Evolutionary conservation across 1,284 basidiomycete genomes (phyloP).

Genomic region (Ganoderma meredithae): DNA sequence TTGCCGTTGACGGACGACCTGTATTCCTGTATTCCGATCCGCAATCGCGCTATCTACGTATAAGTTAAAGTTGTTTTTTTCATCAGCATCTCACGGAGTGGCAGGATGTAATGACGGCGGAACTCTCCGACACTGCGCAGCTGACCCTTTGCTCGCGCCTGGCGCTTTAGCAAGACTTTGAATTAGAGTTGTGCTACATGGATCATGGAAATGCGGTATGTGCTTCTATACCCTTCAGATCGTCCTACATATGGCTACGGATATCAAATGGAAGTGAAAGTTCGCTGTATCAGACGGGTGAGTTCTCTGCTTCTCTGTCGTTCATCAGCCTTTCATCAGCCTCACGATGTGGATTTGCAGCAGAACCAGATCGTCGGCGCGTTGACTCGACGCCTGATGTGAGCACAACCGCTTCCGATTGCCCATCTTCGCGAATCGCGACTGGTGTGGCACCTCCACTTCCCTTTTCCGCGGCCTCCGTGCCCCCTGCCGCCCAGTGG

Average conservation of each 20-base stretch:
- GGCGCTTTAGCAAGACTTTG: neutral
- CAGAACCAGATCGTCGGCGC: neutral
- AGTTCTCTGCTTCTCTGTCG: neutral
- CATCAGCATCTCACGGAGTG: neutral
- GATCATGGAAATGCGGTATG: neutral
- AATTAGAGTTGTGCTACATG: neutral
- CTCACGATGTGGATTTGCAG: neutral
- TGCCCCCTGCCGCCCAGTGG: no score
- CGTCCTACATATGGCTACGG: neutral
- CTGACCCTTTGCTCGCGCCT: no score
- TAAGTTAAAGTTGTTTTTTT: neutral
- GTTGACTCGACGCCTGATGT: neutral
- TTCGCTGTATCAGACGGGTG: neutral
- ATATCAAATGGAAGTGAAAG: neutral
- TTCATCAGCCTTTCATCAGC: no score
- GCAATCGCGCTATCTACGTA: neutral
- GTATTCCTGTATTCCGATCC: neutral
- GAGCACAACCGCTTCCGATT: neutral
- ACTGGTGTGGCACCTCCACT: neutral
- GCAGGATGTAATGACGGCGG: neutral
- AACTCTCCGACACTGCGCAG: no score
- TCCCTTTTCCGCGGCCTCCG: neutral
- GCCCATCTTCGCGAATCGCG: neutral
- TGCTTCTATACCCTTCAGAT: neutral
- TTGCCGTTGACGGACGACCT: neutral